Evolutionary conservation across 2,329 filamentous ascomycete species (phyloP).

Genomic region (Setomelanomma holmii): DNA sequence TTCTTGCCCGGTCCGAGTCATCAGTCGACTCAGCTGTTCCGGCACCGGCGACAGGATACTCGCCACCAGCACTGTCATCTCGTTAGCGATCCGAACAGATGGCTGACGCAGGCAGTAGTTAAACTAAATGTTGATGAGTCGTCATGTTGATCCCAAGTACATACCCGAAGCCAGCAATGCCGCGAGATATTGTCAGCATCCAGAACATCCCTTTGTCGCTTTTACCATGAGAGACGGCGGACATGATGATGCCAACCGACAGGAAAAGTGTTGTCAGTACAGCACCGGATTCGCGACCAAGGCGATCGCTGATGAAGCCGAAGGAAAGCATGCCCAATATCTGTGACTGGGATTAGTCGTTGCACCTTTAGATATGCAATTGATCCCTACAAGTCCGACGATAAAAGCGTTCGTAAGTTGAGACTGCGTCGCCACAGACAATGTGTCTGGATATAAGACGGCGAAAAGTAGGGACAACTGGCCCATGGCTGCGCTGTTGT

Average conservation of each 20-base stretch:
- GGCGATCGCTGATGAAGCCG: slow-evolving; percentile 40
- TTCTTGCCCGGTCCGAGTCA: slow-evolving; percentile 54
- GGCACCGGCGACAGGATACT: slow-evolving; percentile 60
- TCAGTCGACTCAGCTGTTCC: slow-evolving; percentile 63
- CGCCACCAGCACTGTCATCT: slow-evolving; percentile 37
- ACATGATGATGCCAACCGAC: slow-evolving; percentile 41
- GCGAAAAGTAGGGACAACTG: slow-evolving; percentile 41
- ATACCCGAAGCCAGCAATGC: slow-evolving; percentile 53
- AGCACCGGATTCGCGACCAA: slow-evolving; percentile 44
- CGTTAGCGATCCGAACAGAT: too few species aligned
- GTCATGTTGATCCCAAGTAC: too few species aligned
- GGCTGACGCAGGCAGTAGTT: too few species aligned
- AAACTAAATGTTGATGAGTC: too few species aligned
- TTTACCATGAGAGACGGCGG: slow-evolving; percentile 34
- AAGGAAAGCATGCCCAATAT: slow-evolving; percentile 42
- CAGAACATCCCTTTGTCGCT: slow-evolving; percentile 46
- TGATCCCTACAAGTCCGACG: slow-evolving; percentile 35
- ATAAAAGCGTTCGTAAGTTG: slow-evolving; percentile 46
- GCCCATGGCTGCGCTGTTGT: slow-evolving; percentile 47
- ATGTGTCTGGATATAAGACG: slow-evolving; percentile 40
- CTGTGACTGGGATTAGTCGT: not conserved
- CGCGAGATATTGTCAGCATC: slow-evolving; percentile 55
- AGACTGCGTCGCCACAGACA: slow-evolving; percentile 33
- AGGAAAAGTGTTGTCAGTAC: slow-evolving; percentile 44
- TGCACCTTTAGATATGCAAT: not conserved